Evolutionary conservation across 164 flowering plant species (phyloP).

Genomic region (Warburgia ugandensis): DNA sequence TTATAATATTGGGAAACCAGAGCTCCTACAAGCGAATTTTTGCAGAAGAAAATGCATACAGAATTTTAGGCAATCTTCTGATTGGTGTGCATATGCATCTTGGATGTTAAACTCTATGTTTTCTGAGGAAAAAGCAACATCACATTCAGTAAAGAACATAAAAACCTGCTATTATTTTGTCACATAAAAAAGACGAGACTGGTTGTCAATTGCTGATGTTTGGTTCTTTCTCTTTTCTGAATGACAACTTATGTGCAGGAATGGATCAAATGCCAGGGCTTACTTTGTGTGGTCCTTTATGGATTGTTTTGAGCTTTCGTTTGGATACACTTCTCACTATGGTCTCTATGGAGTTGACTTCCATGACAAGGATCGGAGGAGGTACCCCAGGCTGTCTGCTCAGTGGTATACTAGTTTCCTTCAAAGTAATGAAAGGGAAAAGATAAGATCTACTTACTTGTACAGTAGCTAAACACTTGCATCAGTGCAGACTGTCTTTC

Average conservation of each 20-base stretch:
- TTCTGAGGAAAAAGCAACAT: too few relatives aligned
- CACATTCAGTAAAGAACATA: too few relatives aligned
- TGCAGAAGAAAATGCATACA: too few relatives aligned
- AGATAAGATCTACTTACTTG: neutral
- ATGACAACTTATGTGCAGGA: slow-evolving; percentile 3
- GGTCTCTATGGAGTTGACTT: slow-evolving; percentile 9
- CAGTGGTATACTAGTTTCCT: slow-evolving; percentile 10
- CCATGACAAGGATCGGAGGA: neutral
- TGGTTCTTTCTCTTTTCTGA: too few relatives aligned
- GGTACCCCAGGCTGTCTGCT: slow-evolving; percentile 7
- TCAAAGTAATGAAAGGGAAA: neutral
- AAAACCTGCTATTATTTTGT: too few relatives aligned
- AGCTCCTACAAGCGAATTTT: too few relatives aligned
- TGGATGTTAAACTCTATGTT: too few relatives aligned
- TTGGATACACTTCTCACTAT: slow-evolving; percentile 1
- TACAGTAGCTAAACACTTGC: neutral
- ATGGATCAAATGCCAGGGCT: slow-evolving; percentile 9
- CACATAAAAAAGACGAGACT: too few relatives aligned
- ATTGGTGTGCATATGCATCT: too few relatives aligned
- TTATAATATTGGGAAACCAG: too few relatives aligned
- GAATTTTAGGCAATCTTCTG: too few relatives aligned
- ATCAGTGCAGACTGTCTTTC: neutral
- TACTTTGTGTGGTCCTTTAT: slow-evolving; percentile 12
- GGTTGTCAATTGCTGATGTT: too few relatives aligned
- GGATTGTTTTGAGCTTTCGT: slow-evolving; percentile 6